These are phyloP conservation scores for Eleusine coracana DNA, from an alignment of 176 grass and related monocot species.

Conservation along the genomic window DNA sequence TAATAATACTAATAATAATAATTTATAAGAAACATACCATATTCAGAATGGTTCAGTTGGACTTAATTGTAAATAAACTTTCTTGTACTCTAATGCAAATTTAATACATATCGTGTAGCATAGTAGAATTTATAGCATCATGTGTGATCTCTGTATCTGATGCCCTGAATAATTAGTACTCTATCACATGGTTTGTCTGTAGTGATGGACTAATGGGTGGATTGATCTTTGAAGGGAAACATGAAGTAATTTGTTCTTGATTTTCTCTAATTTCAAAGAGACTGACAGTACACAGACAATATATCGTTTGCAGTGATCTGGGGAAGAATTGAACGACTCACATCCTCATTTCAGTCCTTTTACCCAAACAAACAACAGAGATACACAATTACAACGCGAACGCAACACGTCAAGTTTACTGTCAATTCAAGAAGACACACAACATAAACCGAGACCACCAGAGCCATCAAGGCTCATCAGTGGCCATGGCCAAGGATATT, in stretches of 20 bases:
- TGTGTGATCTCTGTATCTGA: no score
- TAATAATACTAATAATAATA: no score
- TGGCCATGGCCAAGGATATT: conserved; percentile 48
- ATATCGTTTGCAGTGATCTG: background rate
- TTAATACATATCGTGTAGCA: background rate
- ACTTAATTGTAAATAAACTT: no score
- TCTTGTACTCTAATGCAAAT: background rate
- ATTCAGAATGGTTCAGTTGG: no score
- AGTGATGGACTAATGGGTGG: background rate
- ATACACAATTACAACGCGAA: background rate
- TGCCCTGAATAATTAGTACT: no score
- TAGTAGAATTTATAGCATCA: no score
- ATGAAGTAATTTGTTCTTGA: background rate
- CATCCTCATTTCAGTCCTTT: background rate
- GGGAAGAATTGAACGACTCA: background rate
- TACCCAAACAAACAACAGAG: background rate
- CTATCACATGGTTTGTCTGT: background rate
- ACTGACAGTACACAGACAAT: background rate
- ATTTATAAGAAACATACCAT: no score
- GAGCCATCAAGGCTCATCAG: background rate
- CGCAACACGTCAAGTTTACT: background rate
- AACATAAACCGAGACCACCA: background rate
- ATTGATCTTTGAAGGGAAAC: background rate
- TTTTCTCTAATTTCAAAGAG: background rate
- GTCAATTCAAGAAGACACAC: background rate